These are phyloP conservation scores for Decorospora gaudefroyi DNA, from an alignment of 2,329 filamentous ascomycete genomes.

Conservation along the genomic window DNA sequence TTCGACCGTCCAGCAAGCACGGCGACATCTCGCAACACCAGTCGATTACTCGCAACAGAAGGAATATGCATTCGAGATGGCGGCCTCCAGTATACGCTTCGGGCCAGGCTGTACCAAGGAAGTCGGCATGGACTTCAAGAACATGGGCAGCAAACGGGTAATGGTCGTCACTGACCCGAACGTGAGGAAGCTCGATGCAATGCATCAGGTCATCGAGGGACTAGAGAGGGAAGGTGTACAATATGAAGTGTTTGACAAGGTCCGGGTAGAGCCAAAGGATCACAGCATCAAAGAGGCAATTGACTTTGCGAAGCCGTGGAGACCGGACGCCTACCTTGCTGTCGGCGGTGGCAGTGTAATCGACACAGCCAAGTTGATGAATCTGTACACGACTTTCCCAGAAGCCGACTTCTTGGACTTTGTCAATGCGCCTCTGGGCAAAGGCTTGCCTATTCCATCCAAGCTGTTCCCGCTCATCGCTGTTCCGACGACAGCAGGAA, in stretches of 20 bases:
- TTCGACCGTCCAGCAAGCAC: constrained; percentile 56
- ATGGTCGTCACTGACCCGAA: constrained; percentile 89
- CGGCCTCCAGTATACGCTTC: constrained; percentile 90
- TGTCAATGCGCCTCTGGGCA: constrained; percentile 91
- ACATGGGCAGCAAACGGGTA: constrained; percentile 83
- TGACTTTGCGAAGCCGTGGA: constrained; percentile 76
- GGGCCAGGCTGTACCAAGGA: constrained; percentile 92
- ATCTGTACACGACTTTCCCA: constrained; percentile 88
- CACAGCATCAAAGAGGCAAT: constrained; percentile 90
- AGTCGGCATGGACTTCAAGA: constrained; percentile 96
- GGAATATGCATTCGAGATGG: constrained; percentile 99
- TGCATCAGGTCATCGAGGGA: constrained; percentile 85
- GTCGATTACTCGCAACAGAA: constrained; percentile 73
- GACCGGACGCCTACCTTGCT: constrained; percentile 86
- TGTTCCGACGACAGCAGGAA: constrained; percentile 83
- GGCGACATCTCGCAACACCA: constrained; percentile 73
- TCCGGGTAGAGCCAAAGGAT: constrained; percentile 90
- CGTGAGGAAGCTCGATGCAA: constrained; percentile 80
- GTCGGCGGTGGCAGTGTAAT: constrained; percentile 94
- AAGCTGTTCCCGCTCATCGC: constrained; percentile 77
- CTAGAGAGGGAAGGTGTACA: constrained; percentile 76
- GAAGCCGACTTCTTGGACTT: constrained; percentile 96
- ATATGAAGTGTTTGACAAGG: constrained; percentile 79
- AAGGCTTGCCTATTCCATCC: constrained; percentile 73
- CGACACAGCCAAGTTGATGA: constrained; percentile 98